Percentiles rank a stretch among this genome's conserved stretches.
Conservation (phyloP, 805 yeast genomes). For the Candida tibetensis region DNA sequence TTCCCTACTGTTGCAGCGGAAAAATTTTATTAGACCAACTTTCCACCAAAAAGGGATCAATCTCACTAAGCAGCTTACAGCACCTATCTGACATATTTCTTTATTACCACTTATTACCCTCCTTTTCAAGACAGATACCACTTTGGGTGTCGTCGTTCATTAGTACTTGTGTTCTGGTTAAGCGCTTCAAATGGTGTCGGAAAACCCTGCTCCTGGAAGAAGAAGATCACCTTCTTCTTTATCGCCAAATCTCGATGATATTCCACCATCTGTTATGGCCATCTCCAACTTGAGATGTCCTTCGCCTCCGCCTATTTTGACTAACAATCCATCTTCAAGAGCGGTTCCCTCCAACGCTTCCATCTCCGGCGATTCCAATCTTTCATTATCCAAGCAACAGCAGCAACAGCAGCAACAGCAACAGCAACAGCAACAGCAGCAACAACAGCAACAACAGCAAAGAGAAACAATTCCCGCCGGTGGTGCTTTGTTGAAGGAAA, state of each 20-base stretch:
- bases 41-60: no score
- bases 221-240: neutral
- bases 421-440: neutral
- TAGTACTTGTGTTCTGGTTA: neutral
- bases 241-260: constrained; percentile 8
- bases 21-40: neutral
- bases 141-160: neutral
- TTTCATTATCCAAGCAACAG: neutral
- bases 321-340: constrained; percentile 16
- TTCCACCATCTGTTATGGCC: constrained; percentile 54
- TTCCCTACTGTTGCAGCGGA: no score
- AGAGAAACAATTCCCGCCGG: constrained; percentile 44
- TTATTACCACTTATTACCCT: no score
- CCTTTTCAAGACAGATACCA: no score
- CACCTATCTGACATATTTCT: no score
- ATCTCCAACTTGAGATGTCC: constrained; percentile 61
- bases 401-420: neutral
- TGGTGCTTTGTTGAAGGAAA: constrained; percentile 40
- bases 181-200: neutral
- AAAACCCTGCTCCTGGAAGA: constrained; percentile 1
- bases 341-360: constrained; percentile 3
- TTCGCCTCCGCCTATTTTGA: constrained; percentile 68
- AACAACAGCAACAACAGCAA: constrained; percentile 2
- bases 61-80: no score
- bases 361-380: constrained; percentile 1